Conservation (phyloP, 768 basidiomycete genomes). For the Phlebiopsis gigantea region DNA sequence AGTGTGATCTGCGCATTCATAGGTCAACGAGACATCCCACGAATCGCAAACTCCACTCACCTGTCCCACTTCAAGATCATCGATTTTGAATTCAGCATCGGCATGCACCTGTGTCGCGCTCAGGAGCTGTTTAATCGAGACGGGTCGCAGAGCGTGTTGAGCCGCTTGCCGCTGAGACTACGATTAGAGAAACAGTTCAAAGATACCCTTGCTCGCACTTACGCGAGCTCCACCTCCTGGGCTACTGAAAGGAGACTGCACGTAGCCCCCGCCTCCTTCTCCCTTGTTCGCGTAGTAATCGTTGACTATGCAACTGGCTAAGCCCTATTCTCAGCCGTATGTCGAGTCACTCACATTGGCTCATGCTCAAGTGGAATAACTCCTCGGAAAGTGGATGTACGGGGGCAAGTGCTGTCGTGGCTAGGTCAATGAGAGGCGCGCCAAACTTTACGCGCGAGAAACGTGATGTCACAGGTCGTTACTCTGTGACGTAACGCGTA, state of each 20-base stretch:
- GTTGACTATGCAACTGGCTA: slow-evolving; percentile 12
- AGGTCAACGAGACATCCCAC: not conserved
- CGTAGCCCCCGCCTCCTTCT: slow-evolving; percentile 39
- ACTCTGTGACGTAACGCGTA: slow-evolving; percentile 7
- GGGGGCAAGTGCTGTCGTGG: not conserved
- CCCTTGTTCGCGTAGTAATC: slow-evolving; percentile 32
- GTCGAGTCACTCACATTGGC: slow-evolving; percentile 34
- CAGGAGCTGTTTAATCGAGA: slow-evolving; percentile 71
- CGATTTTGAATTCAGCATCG: slow-evolving; percentile 86
- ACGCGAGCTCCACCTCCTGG: slow-evolving; percentile 43
- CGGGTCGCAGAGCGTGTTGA: slow-evolving; percentile 56
- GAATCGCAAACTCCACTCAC: slow-evolving; percentile 33
- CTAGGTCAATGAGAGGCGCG: not conserved
- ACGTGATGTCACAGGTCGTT: slow-evolving; percentile 1
- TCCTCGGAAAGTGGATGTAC: not conserved
- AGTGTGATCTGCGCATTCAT: slow-evolving; percentile 50
- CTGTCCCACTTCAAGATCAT: slow-evolving; percentile 75
- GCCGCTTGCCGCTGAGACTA: slow-evolving; percentile 31
- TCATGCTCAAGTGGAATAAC: slow-evolving; percentile 28
- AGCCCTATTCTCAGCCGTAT: not conserved
- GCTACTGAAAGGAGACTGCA: slow-evolving; percentile 59
- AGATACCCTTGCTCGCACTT: not conserved
- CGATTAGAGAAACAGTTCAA: not conserved
- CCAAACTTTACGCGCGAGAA: slow-evolving; percentile 3
- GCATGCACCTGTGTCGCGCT: slow-evolving; percentile 78